phyloP scores from a whole-genome alignment of 306 rosid genomes.

The Echinosophora koreensis region DNA sequence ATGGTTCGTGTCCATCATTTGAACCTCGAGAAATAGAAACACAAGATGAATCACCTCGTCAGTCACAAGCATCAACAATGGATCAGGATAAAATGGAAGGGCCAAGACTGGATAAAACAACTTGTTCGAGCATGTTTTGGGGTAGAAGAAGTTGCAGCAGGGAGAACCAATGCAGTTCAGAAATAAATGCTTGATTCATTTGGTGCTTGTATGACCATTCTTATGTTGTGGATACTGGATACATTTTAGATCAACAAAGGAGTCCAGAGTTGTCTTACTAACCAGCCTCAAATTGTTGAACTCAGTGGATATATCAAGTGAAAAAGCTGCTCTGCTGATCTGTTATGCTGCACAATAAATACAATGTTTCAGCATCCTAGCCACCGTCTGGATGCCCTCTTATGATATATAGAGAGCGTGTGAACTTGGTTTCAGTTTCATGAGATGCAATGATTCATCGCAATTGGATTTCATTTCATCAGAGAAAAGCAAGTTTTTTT shows the following conservation, averaged over 20 bases:
- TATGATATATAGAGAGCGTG: constrained; percentile 45
- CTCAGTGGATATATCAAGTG: constrained; percentile 25
- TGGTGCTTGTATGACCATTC: constrained; percentile 35
- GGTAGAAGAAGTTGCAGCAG: constrained; percentile 96
- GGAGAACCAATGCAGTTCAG: constrained; percentile 96
- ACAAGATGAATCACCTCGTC: constrained; percentile 61
- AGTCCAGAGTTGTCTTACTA: constrained; percentile 26
- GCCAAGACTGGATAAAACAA: constrained; percentile 78
- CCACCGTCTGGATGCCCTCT: constrained; percentile 46
- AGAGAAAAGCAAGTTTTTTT: constrained; percentile 38
- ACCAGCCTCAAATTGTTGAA: constrained; percentile 26
- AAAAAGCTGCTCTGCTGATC: constrained; percentile 38
- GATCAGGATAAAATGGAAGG: constrained; percentile 82
- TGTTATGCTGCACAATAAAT: constrained; percentile 51
- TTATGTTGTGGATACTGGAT: constrained; percentile 30
- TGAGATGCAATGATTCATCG: constrained; percentile 47
- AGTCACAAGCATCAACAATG: constrained; percentile 61
- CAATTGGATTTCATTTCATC: constrained; percentile 46
- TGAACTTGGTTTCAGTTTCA: constrained; percentile 39
- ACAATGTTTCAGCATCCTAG: constrained; percentile 43
- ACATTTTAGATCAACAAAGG: constrained; percentile 39
- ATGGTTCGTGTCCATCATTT: constrained; percentile 80
- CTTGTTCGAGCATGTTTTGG: constrained; percentile 97
- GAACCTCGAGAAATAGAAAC: constrained; percentile 75
- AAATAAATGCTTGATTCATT: constrained; percentile 76